Evolutionary conservation across 495 filamentous ascomycete species (phyloP), one percentile per base, ranked within the genome.

Genomic region (Talaromyces adpressus): DNA sequence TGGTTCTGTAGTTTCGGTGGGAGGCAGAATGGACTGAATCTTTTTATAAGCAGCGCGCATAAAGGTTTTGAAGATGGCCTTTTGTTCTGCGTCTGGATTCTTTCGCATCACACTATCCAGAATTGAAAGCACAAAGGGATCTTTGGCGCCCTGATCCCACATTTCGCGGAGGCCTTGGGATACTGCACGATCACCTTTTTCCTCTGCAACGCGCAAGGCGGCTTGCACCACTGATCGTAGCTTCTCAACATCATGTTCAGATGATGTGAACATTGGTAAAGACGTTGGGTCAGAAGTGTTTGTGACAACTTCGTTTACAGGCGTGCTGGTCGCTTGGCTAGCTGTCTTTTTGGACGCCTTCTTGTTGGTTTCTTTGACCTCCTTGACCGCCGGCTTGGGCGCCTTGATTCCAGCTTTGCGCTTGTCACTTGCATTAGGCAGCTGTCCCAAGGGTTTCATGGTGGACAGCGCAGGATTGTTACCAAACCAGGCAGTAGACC

Each of bases 371-470:
- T 52, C 60, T 62, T 62, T 61, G 25, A 49, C 9, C 11, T 45
- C 58, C 58, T 61, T 49, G 23, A 27, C 41, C n/a, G 32, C 11
- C 59, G 39, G 60, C 47, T 68, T 69, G 4, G 57, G 39, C 20
- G 69, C 64, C 32, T 47, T 65, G 41, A 74, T 36, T n/a, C 73
- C 71, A 39, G 61, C 71, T 64, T 75, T 75, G 49, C 71, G 71
- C 59, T 68, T 59, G 62, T 73, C 73, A 30, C 69, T 59, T 5
- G 67, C 61, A 2, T 71, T 61, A 3, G 73, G 73, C 63, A 68
- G 67, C 39, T 64, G 34, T 16, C 73, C 73, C 18, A 75, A 57
- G 3, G 73, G 71, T 22, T 70, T 70, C 73, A 75, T 75, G 14
- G 69, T 71, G 20, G 65, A 58, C 23, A 75, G 65, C 4, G 72